Percentiles rank a stretch among this genome's conserved stretches.
These are phyloP conservation scores for Dujonia santamariae DNA, from an alignment of 1,139 yeast species.

Conservation along the genomic window DNA sequence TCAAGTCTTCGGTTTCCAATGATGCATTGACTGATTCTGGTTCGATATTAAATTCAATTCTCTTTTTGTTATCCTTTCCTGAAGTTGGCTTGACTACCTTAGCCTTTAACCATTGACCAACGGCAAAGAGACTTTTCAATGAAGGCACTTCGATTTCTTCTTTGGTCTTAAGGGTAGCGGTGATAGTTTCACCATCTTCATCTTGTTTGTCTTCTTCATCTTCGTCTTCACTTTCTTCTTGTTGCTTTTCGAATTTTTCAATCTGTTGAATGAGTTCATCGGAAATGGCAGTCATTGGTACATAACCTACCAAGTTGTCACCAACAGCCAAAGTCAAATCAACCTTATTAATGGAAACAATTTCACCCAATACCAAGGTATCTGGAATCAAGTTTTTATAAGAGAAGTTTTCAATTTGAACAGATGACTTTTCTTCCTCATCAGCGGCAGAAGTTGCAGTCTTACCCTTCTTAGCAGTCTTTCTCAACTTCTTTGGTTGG, in stretches of 20 bases:
- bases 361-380: conserved; percentile 72
- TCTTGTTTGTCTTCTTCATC: conserved; percentile 43
- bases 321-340: conserved; percentile 74
- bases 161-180: conserved; percentile 24
- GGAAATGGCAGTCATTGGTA: conserved; percentile 75
- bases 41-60: conserved; percentile 71
- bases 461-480: conserved; percentile 36
- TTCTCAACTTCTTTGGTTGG: conserved; percentile 27
- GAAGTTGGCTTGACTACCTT: conserved; percentile 51
- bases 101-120: conserved; percentile 89
- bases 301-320: conserved; percentile 78
- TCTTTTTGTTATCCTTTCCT: conserved; percentile 43
- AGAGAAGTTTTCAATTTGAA: conserved; percentile 56
- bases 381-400: conserved; percentile 68
- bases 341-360: conserved; percentile 54
- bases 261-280: conserved; percentile 56
- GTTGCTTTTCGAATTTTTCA: conserved; percentile 44
- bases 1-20: conserved; percentile 63
- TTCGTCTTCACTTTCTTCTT: conserved; percentile 43
- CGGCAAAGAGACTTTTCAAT: conserved; percentile 49
- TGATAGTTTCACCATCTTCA: conserved; percentile 27
- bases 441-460: conserved; percentile 17
- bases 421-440: conserved; percentile 23
- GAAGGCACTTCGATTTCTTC: conserved; percentile 48
- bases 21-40: conserved; percentile 67